Percentiles rank a stretch among this genome's conserved stretches.
phyloP scores from a whole-genome alignment of 2,329 filamentous ascomycete species.

The Berkeleyomyces rouxiae region DNA sequence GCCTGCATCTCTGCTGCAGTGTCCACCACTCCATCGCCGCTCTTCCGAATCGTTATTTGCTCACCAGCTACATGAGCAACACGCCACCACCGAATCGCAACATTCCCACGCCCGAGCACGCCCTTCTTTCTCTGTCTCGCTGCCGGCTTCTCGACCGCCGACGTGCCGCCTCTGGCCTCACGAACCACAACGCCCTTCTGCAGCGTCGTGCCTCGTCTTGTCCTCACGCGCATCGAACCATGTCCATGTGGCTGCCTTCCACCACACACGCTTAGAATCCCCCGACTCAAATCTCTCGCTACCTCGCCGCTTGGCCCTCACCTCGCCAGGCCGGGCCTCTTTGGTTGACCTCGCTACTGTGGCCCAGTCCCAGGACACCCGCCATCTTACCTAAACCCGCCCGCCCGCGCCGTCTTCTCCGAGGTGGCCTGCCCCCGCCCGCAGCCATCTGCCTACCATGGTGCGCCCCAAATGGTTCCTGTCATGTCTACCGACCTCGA shows the following conservation, averaged over 20 bases:
- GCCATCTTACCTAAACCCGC: not conserved
- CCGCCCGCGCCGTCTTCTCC: not conserved
- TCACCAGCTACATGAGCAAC: not conserved
- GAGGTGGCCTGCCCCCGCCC: not conserved
- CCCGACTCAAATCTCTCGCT: not conserved
- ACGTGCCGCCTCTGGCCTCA: not conserved
- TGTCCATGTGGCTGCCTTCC: not conserved
- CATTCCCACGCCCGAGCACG: not conserved
- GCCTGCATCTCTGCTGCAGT: not conserved
- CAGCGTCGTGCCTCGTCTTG: not conserved
- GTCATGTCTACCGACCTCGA: slow-evolving; percentile 22
- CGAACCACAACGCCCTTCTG: not conserved
- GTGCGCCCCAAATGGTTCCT: slow-evolving; percentile 11
- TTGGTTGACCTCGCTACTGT: not conserved
- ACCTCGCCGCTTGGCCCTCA: not conserved
- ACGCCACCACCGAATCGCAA: not conserved
- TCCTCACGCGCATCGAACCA: not conserved
- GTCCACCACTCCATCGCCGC: not conserved
- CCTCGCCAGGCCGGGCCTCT: not conserved
- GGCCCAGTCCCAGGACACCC: not conserved
- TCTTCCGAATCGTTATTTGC: not conserved
- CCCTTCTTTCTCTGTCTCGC: not conserved
- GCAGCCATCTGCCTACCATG: slow-evolving; percentile 1
- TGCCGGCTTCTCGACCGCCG: not conserved
- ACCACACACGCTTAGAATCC: not conserved